These are phyloP conservation scores for Fusarium chuoi DNA, from an alignment of 2,329 filamentous ascomycete genomes.

Conservation along the genomic window DNA sequence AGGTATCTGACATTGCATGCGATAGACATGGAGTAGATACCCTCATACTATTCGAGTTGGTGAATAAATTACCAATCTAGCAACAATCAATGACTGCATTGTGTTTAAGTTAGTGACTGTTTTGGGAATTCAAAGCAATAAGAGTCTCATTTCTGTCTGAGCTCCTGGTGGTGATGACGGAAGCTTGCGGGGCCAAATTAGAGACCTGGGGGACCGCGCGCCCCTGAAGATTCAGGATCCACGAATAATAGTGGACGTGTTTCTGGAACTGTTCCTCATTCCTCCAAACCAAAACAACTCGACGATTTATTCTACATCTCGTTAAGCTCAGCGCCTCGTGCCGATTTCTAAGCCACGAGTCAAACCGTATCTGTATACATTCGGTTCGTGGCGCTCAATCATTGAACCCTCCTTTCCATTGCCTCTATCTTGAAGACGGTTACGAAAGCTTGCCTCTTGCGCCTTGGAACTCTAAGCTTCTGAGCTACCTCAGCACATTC, in stretches of 20 bases:
- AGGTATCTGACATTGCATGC: slow-evolving; percentile 21
- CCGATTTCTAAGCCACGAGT: neutral
- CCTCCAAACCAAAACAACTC: slow-evolving; percentile 30
- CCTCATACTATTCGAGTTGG: slow-evolving; percentile 12
- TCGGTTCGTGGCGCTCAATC: slow-evolving; percentile 8
- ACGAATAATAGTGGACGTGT: slow-evolving; percentile 25
- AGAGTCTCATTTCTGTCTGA: slow-evolving; percentile 23
- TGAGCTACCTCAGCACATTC: slow-evolving; percentile 11
- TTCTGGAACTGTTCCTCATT: slow-evolving; percentile 27
- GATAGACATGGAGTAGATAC: slow-evolving; percentile 31
- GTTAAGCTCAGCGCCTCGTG: neutral
- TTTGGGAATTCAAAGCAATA: slow-evolving; percentile 1
- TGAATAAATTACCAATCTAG: slow-evolving; percentile 12
- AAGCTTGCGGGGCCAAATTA: slow-evolving; percentile 41
- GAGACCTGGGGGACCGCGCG: slow-evolving; percentile 19
- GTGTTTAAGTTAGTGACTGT: neutral
- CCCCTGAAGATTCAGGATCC: slow-evolving; percentile 35
- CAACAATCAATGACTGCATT: slow-evolving; percentile 4
- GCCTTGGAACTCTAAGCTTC: slow-evolving; percentile 28
- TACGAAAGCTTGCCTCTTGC: slow-evolving; percentile 30
- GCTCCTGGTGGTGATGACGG: slow-evolving; percentile 26
- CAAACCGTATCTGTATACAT: neutral
- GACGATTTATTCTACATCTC: neutral
- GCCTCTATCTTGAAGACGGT: slow-evolving; percentile 12
- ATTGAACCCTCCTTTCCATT: slow-evolving; percentile 16